Evolutionary conservation across 139 green algal species (phyloP), one percentile per base, ranked within the genome.

Genomic region (Micractinium sp.): DNA sequence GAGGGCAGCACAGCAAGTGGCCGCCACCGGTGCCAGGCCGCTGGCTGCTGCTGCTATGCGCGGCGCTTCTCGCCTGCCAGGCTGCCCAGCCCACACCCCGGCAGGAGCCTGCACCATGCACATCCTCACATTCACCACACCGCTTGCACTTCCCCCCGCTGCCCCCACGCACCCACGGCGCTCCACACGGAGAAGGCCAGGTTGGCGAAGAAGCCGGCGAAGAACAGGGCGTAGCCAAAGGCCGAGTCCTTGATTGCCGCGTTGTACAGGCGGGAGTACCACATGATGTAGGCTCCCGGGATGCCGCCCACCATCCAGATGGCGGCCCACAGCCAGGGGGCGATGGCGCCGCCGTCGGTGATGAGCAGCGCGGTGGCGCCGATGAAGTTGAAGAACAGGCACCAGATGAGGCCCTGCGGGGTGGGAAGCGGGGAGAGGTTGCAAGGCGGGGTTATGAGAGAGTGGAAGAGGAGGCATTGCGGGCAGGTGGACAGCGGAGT

Each of bases 211-310:
- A 92, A 94, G 25, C 89, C 79, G 35, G 91, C 60, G 81, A 94
- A 94, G 85, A 94, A 94, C 13, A 91, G 19, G 56, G 75, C 90
- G 81, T 93, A 94, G 73, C 73, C 63, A 67, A 95, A 91, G 18
- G 93, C 93, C 1, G 87, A 73, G 83, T 96, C 94, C 75, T 94
- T 95, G 79, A 93, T 95, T 19, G 93, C 78, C 25, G 93, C 93
- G 63, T 93, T 93, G 86, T 96, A 96, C 22, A 96, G 41, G 2
- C 93, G 91, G 35, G 82, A 61, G 89, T 95, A 96, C 94, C 93
- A 94, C 29, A 94, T 66, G 61, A 89, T 80, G 88, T 89, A 93
- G 53, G 74, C 74, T 19, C 69, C 27, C 22, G 93, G 92, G 12
- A 94, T 53, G 71, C 93, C 92, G 36, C 88, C 92, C 76, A 93